Evolutionary conservation across 805 yeast genomes (phyloP).

Genomic region (Pichia rugopelliculosa): DNA sequence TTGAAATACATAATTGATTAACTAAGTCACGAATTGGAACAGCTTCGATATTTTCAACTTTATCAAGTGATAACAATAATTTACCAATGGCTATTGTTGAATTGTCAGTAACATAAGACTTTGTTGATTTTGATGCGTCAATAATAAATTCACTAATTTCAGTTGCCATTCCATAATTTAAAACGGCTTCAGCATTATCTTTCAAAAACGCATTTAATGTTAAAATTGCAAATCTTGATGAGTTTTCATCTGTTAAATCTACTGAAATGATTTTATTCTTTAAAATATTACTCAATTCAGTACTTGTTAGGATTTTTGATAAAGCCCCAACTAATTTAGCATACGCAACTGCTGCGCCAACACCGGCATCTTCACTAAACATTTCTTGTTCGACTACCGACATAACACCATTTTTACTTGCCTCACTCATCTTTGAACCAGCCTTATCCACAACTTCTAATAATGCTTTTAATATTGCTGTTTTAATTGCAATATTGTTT

Average conservation of each 20-base stretch:
- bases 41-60: constrained; percentile 24
- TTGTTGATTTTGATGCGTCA: constrained; percentile 34
- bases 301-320: constrained; percentile 54
- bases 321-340: constrained; percentile 75
- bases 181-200: constrained; percentile 63
- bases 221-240: constrained; percentile 57
- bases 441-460: constrained; percentile 75
- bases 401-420: constrained; percentile 61
- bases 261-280: constrained; percentile 49
- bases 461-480: constrained; percentile 80
- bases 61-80: constrained; percentile 46
- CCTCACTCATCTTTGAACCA: constrained; percentile 69
- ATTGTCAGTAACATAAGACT: constrained; percentile 60
- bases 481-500: constrained; percentile 58
- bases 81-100: constrained; percentile 80
- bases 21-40: constrained; percentile 31
- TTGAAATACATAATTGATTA: constrained; percentile 41
- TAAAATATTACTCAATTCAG: constrained; percentile 57
- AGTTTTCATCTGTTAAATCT: constrained; percentile 30
- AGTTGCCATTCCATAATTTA: constrained; percentile 41
- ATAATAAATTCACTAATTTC: constrained; percentile 45
- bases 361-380: constrained; percentile 26
- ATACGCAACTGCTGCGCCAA: constrained; percentile 65
- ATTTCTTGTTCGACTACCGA: constrained; percentile 70
- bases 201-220: constrained; percentile 74